Evolutionary conservation across 768 basidiomycete species (phyloP), one percentile per base, ranked within the genome.

Genomic region (Termitomyces sp.): DNA sequence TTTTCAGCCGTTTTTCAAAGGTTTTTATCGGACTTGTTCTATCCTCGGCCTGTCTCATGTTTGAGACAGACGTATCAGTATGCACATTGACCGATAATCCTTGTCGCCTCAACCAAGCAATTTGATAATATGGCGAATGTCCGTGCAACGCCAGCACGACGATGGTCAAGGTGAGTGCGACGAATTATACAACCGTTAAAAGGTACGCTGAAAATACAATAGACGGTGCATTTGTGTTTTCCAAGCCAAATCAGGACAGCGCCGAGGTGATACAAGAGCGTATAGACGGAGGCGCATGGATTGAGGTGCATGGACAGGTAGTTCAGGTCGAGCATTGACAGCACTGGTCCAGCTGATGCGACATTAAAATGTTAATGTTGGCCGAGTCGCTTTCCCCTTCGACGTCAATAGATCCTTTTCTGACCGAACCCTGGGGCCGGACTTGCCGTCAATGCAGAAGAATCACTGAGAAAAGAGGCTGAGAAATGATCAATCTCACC

Each of bases 251-350:
- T 58, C 20, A 74, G 49, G 18, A 72, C 47, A 30, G 71, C 64
- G 11, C 66, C 58, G 31, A 65, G 42, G 48, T 72, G 70, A 57
- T 69, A 75, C 9, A 69, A 34, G 47, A 71, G 58, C 4, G 73
- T 74, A 61, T 72, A 69, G 18, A 72, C 37, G 9, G 70, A 62
- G 22, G 65, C 51, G 58, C 68, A 69, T 16, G 71, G 73, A 39
- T 68, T 72, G 41, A 75, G 58, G 60, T 66, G 72, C 58, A 74
- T 65, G 11, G 73, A 75, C 9, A 73, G 67, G 42, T 71, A 66
- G 34, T 72, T 72, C 6, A 72, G 58, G 60, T 75, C 74, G 39
- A 73, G 69, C 63, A 72, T 63, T 0, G 72, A 74, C 69, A 68
- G 70, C 71, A 69, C 69, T 63, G 47, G n/a, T 45, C 27, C 27